Percentiles rank a stretch among this genome's conserved stretches.
Evolutionary conservation across 148 eudicot genomes (phyloP).

Genomic region (Suaeda aralocaspica): DNA sequence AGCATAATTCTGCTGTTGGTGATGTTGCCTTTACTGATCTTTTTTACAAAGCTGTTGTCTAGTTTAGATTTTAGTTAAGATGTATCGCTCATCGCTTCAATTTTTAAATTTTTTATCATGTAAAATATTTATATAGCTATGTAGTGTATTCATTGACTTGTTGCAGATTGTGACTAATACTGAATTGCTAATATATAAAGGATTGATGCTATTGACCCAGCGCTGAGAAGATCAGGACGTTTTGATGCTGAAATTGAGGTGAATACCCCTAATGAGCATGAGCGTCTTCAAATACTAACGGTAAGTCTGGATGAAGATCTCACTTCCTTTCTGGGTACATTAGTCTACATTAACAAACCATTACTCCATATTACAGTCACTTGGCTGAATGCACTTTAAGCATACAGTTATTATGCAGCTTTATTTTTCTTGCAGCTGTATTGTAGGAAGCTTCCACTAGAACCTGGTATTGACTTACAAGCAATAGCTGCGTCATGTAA

Average conservation of each 20-base stretch:
- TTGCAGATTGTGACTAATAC: conserved; percentile 18
- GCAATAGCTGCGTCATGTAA: conserved; percentile 83
- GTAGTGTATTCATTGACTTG: conserved; percentile 5
- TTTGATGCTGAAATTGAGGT: conserved; percentile 95
- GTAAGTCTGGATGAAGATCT: conserved; percentile 30
- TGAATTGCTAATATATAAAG: conserved; percentile 37
- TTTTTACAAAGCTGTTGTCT: not conserved
- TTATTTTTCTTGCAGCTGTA: conserved; percentile 54
- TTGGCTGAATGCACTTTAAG: not conserved
- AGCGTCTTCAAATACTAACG: conserved; percentile 73
- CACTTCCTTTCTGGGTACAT: not conserved
- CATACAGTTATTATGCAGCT: not conserved
- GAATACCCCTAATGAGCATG: conserved; percentile 79
- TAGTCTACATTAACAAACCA: not conserved
- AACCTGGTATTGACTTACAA: conserved; percentile 52
- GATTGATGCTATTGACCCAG: conserved; percentile 93
- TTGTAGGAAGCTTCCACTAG: conserved; percentile 60
- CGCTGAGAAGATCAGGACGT: conserved; percentile 90
- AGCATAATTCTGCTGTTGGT: not conserved
- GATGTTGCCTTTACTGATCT: not conserved
- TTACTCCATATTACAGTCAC: not conserved
- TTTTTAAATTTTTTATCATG: too few species aligned
- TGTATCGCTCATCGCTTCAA: too few species aligned
- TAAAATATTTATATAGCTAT: too few species aligned
- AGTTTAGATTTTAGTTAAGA: too few species aligned